These are phyloP conservation scores for Nakazawaea ambrosiae DNA, from an alignment of 805 yeast genomes.

Conservation along the genomic window DNA sequence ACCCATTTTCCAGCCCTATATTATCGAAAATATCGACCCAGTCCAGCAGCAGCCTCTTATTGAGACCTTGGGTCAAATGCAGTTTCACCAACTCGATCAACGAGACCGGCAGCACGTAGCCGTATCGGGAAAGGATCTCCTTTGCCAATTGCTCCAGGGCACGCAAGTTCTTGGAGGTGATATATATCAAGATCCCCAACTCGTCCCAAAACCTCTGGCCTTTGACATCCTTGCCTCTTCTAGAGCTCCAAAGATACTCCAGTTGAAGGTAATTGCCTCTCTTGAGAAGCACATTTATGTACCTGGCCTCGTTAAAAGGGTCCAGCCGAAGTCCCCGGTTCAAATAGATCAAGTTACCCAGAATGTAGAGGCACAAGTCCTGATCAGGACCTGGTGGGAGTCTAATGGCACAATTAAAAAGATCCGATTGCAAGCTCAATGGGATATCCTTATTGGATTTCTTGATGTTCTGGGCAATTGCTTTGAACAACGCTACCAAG, in stretches of 20 bases:
- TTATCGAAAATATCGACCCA: conserved; percentile 4
- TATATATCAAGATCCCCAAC: conserved; percentile 33
- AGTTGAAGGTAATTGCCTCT: conserved; percentile 29
- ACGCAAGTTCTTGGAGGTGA: conserved; percentile 25
- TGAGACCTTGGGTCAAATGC: not conserved
- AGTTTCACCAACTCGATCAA: conserved; percentile 24
- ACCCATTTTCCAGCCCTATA: conserved; percentile 5
- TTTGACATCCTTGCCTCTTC: conserved; percentile 26
- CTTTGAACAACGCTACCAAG: conserved; percentile 6
- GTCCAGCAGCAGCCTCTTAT: not conserved
- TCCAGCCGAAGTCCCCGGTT: conserved; percentile 38
- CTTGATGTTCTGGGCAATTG: conserved; percentile 5
- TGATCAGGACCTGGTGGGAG: conserved; percentile 20
- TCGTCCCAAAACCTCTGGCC: conserved; percentile 48
- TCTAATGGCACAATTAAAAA: conserved; percentile 34
- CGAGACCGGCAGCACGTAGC: conserved; percentile 30
- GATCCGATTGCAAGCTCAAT: conserved; percentile 26
- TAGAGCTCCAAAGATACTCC: conserved; percentile 26
- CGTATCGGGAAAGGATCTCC: conserved; percentile 21
- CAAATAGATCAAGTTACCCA: conserved; percentile 38
- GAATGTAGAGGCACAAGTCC: conserved; percentile 24
- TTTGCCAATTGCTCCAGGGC: conserved; percentile 29
- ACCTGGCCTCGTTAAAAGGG: conserved; percentile 43
- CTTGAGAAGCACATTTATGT: conserved; percentile 35
- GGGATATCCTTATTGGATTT: conserved; percentile 17